phyloP scores from a whole-genome alignment of 768 basidiomycete species.

The Boletus sensibilis region DNA sequence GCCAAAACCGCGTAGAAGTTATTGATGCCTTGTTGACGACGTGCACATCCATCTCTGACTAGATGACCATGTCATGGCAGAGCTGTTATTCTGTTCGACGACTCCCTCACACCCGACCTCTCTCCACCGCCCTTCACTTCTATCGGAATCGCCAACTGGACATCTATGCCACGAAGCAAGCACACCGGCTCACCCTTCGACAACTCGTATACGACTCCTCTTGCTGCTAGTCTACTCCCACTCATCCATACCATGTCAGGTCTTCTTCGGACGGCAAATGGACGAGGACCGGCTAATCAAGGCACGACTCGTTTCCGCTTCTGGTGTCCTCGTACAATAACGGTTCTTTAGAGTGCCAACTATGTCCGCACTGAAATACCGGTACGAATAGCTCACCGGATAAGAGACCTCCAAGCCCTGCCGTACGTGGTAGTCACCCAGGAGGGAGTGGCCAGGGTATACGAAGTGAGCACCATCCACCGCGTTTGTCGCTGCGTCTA shows the following conservation, averaged over 20 bases:
- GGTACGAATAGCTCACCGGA: conserved; percentile 81
- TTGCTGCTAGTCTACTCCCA: neutral
- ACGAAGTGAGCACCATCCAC: conserved; percentile 57
- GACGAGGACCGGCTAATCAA: conserved; percentile 75
- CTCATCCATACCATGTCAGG: conserved; percentile 40
- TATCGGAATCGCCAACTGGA: conserved; percentile 85
- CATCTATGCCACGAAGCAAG: conserved; percentile 70
- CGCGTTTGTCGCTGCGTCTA: neutral
- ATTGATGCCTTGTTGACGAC: neutral
- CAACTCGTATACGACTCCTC: conserved; percentile 58
- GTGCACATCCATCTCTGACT: conserved; percentile 1
- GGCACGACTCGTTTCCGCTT: conserved; percentile 36
- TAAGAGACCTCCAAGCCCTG: conserved; percentile 82
- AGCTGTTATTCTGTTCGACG: conserved; percentile 8
- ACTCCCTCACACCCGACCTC: conserved; percentile 13
- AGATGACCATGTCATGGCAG: conserved; percentile 28
- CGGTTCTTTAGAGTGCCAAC: conserved; percentile 67
- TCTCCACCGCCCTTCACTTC: conserved; percentile 56
- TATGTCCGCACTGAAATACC: conserved; percentile 89
- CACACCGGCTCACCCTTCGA: conserved; percentile 69
- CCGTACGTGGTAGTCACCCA: conserved; percentile 87
- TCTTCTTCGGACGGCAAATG: conserved; percentile 85
- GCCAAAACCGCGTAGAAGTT: neutral
- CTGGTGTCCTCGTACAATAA: neutral
- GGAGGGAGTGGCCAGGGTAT: conserved; percentile 78